Conservation (phyloP, 108 stramenopile species). For the Chaetoceros muelleri region DNA sequence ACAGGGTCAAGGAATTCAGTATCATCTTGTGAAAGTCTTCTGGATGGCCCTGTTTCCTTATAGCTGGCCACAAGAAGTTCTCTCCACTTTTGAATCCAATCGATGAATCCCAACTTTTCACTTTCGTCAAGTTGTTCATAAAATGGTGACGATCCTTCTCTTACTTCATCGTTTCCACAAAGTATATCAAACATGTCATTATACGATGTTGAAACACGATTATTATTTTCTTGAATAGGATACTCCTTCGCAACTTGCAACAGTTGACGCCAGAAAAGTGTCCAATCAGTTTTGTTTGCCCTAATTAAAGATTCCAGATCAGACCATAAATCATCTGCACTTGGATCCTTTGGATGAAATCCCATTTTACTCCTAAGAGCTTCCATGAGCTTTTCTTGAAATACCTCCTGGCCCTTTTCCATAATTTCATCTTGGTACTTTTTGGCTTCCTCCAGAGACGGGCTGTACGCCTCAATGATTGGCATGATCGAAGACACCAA, state of each 20-base stretch:
- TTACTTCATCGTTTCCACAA: slow-evolving; percentile 23
- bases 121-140: slow-evolving; percentile 46
- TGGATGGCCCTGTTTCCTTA: background rate
- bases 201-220: slow-evolving; percentile 26
- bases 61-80: slow-evolving; percentile 21
- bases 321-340: slow-evolving; percentile 51
- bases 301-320: slow-evolving; percentile 38
- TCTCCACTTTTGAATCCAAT: slow-evolving; percentile 66
- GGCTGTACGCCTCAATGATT: slow-evolving; percentile 37
- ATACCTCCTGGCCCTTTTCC: slow-evolving; percentile 38
- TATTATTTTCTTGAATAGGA: slow-evolving; percentile 9
- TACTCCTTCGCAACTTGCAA: slow-evolving; percentile 48
- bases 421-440: slow-evolving; percentile 25
- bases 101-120: slow-evolving; percentile 21
- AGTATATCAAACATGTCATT: slow-evolving; percentile 45
- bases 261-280: slow-evolving; percentile 73
- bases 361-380: slow-evolving; percentile 57
- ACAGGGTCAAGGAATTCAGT: slow-evolving; percentile 7
- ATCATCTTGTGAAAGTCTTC: slow-evolving; percentile 2
- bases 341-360: slow-evolving; percentile 28
- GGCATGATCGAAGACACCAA: slow-evolving; percentile 64
- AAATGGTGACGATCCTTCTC: slow-evolving; percentile 31
- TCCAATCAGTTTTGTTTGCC: slow-evolving; percentile 62
- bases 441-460: slow-evolving; percentile 13
- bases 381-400: slow-evolving; percentile 32